A percentile compares a stretch with the other conserved stretches of the same genome.
Evolutionary conservation across 176 grass and related monocot species (phyloP).

Genomic region (Phoenix dactylifera): DNA sequence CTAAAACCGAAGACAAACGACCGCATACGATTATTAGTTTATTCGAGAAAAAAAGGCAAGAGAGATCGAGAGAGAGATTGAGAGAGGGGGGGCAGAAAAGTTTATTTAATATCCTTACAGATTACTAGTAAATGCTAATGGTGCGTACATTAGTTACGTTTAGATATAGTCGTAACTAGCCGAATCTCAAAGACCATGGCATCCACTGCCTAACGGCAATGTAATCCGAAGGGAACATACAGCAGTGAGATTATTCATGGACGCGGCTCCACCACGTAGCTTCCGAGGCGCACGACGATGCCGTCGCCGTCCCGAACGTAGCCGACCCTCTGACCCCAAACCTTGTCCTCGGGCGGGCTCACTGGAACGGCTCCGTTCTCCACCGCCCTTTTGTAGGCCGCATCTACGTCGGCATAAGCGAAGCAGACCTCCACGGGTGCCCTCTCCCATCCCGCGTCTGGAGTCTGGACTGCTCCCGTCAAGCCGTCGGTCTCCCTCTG

Average conservation of each 20-base stretch:
- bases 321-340: conserved; percentile 78
- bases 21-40: no score
- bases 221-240: no score
- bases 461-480: conserved; percentile 43
- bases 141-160: no score
- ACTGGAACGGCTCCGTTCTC: conserved; percentile 46
- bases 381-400: conserved; percentile 47
- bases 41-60: no score
- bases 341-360: conserved; percentile 54
- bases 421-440: conserved; percentile 83
- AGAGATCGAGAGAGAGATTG: no score
- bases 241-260: neutral
- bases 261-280: conserved; percentile 18
- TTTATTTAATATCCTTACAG: no score
- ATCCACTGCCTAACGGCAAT: neutral
- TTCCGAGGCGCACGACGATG: conserved; percentile 48
- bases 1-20: no score
- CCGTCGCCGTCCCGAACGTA: conserved; percentile 78
- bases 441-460: conserved; percentile 20
- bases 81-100: no score
- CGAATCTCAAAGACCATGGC: no score
- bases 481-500: conserved; percentile 65
- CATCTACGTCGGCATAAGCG: conserved; percentile 67
- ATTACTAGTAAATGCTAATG: no score
- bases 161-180: no score